Conservation (phyloP, 179 eudicot genomes). For the Silene coronaria region DNA sequence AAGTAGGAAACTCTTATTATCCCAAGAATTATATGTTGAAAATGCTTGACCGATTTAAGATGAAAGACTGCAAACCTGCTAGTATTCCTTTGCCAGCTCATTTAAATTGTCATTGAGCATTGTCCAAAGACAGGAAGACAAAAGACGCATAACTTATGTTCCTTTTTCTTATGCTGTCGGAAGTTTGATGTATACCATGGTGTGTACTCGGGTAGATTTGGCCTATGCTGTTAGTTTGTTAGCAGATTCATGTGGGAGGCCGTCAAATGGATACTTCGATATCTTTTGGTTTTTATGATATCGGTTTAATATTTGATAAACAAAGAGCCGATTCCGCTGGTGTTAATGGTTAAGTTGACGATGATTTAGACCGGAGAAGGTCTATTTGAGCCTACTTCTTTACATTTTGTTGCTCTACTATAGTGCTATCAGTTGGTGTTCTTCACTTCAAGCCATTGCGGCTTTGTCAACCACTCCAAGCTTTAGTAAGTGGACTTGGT, state of each 20-base stretch:
- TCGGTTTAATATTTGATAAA: not conserved
- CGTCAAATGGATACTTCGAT: constrained; percentile 4
- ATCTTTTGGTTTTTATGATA: not conserved
- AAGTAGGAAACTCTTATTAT: not conserved
- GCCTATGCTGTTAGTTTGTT: not conserved
- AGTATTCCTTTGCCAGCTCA: not conserved
- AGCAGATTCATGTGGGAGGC: constrained; percentile 2
- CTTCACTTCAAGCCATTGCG: not conserved
- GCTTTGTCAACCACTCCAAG: not conserved
- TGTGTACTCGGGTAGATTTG: not conserved
- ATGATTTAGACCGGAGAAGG: not conserved
- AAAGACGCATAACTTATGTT: not conserved
- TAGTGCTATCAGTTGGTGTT: constrained; percentile 12
- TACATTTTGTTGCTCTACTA: constrained; percentile 3
- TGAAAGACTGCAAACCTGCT: not conserved
- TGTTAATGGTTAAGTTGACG: not conserved
- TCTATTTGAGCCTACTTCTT: not conserved
- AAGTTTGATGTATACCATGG: not conserved
- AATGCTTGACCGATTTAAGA: not conserved
- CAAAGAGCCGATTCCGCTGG: not conserved
- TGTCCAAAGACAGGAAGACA: not conserved
- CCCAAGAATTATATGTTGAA: not conserved
- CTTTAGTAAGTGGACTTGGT: too few species aligned
- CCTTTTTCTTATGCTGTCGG: not conserved
- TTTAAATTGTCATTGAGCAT: not conserved